A percentile compares a stretch with the other conserved stretches of the same genome.
Conservation (phyloP, 495 filamentous ascomycete species). For the Hyphodiscus hymeniophilus region DNA sequence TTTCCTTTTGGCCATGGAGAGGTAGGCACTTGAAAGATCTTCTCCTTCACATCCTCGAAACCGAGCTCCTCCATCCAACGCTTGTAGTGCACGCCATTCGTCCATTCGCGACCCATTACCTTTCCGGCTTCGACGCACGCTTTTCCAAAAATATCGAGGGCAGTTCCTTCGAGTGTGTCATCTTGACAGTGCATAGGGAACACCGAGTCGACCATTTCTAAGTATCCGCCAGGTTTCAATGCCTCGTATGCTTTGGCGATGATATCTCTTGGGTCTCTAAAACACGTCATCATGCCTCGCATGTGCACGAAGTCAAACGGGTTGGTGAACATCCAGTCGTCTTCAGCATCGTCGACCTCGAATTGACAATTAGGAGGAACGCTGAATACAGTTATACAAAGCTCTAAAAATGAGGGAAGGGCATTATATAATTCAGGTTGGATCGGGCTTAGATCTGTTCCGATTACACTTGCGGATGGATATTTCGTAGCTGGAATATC, state of each 20-base stretch:
- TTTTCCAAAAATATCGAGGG: background rate
- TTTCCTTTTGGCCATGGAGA: constrained; percentile 39
- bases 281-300: constrained; percentile 32
- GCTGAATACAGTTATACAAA: no score
- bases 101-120: background rate
- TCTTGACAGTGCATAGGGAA: constrained; percentile 1
- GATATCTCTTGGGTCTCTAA: constrained; percentile 12
- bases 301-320: constrained; percentile 41
- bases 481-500: no score
- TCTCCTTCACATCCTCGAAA: constrained; percentile 48
- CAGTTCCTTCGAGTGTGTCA: background rate
- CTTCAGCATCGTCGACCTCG: constrained; percentile 41
- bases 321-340: constrained; percentile 36
- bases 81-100: background rate
- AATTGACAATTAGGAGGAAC: constrained; percentile 37
- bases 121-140: background rate
- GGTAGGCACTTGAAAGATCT: constrained; percentile 39
- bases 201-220: no score
- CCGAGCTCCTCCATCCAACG: constrained; percentile 2
- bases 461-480: constrained; percentile 1
- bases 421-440: constrained; percentile 1
- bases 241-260: background rate
- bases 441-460: background rate
- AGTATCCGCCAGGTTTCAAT: background rate
- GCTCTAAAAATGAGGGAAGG: no score